A percentile compares a stretch with the other conserved stretches of the same genome.
These are phyloP conservation scores for Penicillium parvum DNA, from an alignment of 495 filamentous ascomycete species.

Conservation along the genomic window DNA sequence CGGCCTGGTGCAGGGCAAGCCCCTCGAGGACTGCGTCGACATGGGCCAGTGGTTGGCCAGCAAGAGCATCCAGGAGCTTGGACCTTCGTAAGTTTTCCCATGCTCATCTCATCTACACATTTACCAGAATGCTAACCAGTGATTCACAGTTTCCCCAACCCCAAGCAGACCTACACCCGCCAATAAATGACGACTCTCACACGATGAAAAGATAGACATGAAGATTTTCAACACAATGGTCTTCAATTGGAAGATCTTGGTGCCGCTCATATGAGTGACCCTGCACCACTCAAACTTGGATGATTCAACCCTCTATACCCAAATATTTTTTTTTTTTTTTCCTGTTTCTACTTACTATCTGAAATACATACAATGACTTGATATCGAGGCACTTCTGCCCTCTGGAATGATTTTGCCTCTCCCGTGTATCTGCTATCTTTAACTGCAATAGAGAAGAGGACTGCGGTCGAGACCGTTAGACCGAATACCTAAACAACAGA, in stretches of 20 bases:
- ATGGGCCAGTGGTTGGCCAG: slow-evolving; percentile 94
- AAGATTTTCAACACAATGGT: slow-evolving; percentile 16
- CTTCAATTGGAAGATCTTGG: slow-evolving; percentile 13
- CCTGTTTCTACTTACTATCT: slow-evolving; percentile 6
- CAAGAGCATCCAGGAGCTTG: slow-evolving; percentile 86
- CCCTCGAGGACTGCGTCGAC: slow-evolving; percentile 69
- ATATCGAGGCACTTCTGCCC: slow-evolving; percentile 21
- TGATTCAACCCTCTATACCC: slow-evolving; percentile 52
- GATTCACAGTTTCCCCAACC: slow-evolving; percentile 67
- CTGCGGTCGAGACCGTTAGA: too few species aligned
- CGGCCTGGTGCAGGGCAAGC: slow-evolving; percentile 78
- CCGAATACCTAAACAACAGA: too few species aligned
- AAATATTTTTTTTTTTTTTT: slow-evolving; percentile 18
- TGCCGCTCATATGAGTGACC: slow-evolving; percentile 13
- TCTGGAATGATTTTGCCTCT: background rate
- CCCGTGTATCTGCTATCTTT: background rate
- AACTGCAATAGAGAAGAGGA: too few species aligned
- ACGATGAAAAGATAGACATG: slow-evolving; percentile 17
- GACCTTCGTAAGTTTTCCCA: slow-evolving; percentile 73
- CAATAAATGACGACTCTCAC: slow-evolving; percentile 21
- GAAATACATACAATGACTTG: slow-evolving; percentile 28
- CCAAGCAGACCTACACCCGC: slow-evolving; percentile 69
- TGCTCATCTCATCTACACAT: background rate
- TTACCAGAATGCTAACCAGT: slow-evolving; percentile 13
- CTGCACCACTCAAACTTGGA: slow-evolving; percentile 28